phyloP scores from a whole-genome alignment of 2,329 filamentous ascomycete species.

The Scytalidium sp. region DNA sequence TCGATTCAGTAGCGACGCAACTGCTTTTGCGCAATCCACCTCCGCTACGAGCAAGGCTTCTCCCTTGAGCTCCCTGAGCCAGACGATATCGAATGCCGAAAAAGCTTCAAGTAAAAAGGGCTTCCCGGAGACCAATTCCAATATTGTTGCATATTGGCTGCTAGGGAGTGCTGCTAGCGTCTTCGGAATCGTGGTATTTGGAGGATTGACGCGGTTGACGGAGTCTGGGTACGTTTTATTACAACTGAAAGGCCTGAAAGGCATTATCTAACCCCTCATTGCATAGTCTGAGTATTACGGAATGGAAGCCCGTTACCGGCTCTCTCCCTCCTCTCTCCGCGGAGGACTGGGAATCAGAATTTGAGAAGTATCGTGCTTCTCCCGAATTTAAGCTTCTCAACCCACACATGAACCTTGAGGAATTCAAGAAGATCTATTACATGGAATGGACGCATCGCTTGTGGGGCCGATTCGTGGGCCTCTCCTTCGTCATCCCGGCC shows the following conservation, averaged over 20 bases:
- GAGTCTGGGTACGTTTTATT: constrained; percentile 85
- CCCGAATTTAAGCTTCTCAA: constrained; percentile 93
- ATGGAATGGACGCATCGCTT: constrained; percentile 98
- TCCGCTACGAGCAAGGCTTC: constrained; percentile 8
- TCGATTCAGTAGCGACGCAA: constrained; percentile 26
- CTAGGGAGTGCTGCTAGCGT: constrained; percentile 88
- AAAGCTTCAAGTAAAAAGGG: constrained; percentile 6
- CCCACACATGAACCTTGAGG: constrained; percentile 84
- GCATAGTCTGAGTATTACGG: constrained; percentile 86
- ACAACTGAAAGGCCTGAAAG: constrained; percentile 9
- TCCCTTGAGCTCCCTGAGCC: constrained; percentile 19
- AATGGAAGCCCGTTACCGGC: constrained; percentile 97
- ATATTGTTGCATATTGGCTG: constrained; percentile 86
- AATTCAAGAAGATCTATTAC: constrained; percentile 99
- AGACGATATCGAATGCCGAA: constrained; percentile 15
- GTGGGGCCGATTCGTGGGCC: constrained; percentile 88
- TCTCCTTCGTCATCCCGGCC: constrained; percentile 86
- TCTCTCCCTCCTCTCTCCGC: constrained; percentile 77
- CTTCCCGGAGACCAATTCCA: constrained; percentile 58
- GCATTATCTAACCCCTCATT: constrained; percentile 8
- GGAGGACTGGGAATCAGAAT: constrained; percentile 88
- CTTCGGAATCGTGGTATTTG: constrained; percentile 95
- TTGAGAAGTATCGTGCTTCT: constrained; percentile 85
- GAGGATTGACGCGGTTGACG: constrained; percentile 87
- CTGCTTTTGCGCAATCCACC: constrained; percentile 9